phyloP scores from a whole-genome alignment of 1,139 yeast species.

The Kodamaea fungicola region DNA sequence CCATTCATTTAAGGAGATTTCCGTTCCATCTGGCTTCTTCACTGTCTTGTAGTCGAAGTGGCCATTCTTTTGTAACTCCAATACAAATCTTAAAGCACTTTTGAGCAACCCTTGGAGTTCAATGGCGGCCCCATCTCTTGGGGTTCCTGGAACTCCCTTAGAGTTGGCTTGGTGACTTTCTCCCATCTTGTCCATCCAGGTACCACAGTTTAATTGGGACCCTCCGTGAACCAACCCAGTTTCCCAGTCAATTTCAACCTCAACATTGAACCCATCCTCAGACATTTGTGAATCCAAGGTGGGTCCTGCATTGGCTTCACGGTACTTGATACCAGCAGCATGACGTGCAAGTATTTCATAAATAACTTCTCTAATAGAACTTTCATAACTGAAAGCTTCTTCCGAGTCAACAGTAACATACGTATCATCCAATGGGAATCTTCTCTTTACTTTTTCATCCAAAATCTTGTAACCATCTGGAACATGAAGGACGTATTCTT shows the following conservation, averaged over 20 bases:
- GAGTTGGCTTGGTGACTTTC: conserved; percentile 81
- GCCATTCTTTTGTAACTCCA: conserved; percentile 51
- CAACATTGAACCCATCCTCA: conserved; percentile 87
- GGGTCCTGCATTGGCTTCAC: conserved; percentile 96
- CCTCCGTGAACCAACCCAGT: conserved; percentile 92
- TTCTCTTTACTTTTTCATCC: conserved; percentile 67
- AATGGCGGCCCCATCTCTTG: conserved; percentile 95
- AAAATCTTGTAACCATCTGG: conserved; percentile 70
- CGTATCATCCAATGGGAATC: conserved; percentile 88
- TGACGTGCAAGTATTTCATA: conserved; percentile 82
- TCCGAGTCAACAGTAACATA: conserved; percentile 68
- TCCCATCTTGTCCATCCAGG: conserved; percentile 99
- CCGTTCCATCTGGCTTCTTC: conserved; percentile 51
- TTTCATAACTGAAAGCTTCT: conserved; percentile 68
- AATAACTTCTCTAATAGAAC: conserved; percentile 70
- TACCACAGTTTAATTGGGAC: conserved; percentile 89
- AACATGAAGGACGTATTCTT: conserved; percentile 67
- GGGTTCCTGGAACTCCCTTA: conserved; percentile 93
- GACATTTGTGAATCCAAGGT: conserved; percentile 87
- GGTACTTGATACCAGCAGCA: conserved; percentile 79
- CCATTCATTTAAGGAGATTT: conserved; percentile 63
- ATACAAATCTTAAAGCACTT: conserved; percentile 78
- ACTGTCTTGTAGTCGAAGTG: conserved; percentile 57
- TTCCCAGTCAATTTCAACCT: conserved; percentile 78
- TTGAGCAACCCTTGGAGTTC: conserved; percentile 89